Base-by-base conservation (phyloP, 2,329 filamentous ascomycete genomes). In the Volutella citrinella region DNA sequence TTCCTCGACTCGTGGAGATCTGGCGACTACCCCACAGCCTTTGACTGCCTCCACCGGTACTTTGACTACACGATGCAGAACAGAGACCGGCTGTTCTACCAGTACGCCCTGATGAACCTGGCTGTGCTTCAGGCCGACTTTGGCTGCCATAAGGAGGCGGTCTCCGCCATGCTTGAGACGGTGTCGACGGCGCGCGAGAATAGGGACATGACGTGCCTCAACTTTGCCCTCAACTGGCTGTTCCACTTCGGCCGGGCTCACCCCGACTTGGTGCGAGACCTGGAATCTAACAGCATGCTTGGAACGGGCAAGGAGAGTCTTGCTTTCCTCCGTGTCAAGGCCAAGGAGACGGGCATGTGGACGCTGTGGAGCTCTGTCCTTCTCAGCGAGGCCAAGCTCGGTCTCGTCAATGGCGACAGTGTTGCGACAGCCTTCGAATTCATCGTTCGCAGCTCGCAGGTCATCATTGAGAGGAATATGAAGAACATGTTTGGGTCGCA, bases 51-150 rank as follows among this genome's bases (percentile, higher is more conserved):
- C 14, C 90, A 97, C 59, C 82, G 88, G 32, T 98, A 96, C 60
- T 98, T 96, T 52, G 93, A 98, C 60, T 96, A 95, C 61, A 93
- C 90, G 2, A 89, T 94, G 79, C 85, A 93, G 52, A 85, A 81
- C 47, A 72, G 81, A 40, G 86, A 95, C 51, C 82, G 86, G 16
- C 77, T 85, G 6, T 90, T 90, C 51, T 97, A 98, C 54, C 93
- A 97, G 56, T 95, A 96, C 56, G 93, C 93, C 1, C 68, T 97
- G 11, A 81, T 98, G 55, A 96, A 96, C 55, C 76, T 96, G 38
- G 91, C 90, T 5, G 87, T 96, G 20, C 74, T 97, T 5, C 91
- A 98, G 55, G 87, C 90, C 12, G 93, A 97, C 59, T 97, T 97
- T 66, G 90, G 90, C 28, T 95, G 87, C 56, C 83, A 89, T 58